phyloP scores from a whole-genome alignment of 768 basidiomycete genomes.

The Hemileccinum impolitum region DNA sequence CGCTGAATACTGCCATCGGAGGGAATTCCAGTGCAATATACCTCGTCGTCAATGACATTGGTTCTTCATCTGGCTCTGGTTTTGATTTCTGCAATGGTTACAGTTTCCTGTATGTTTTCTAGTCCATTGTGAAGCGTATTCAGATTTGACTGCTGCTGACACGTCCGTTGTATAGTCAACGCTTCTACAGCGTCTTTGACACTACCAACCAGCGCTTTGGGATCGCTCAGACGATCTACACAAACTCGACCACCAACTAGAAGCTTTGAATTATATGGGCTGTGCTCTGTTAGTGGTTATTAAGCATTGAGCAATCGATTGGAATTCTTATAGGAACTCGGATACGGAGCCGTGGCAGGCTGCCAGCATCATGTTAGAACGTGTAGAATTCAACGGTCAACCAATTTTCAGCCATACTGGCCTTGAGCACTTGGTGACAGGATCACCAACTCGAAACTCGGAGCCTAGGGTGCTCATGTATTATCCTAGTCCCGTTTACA shows the following conservation, averaged over 20 bases:
- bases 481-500: no score
- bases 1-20: conserved; percentile 29
- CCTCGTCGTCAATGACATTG: conserved; percentile 28
- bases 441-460: no score
- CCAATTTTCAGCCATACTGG: no score
- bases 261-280: not conserved
- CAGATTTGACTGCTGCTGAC: not conserved
- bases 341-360: no score
- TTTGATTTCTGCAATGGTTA: conserved; percentile 26
- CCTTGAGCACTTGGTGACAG: no score
- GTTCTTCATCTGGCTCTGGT: conserved; percentile 8
- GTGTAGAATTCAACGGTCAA: no score
- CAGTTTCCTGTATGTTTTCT: conserved; percentile 8
- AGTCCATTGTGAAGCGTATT: no score
- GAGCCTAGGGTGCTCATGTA: no score
- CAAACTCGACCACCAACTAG: conserved; percentile 9
- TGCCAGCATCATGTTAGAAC: no score
- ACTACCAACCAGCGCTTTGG: conserved; percentile 37
- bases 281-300: no score
- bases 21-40: conserved; percentile 25
- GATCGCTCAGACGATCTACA: conserved; percentile 38
- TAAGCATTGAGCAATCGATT: no score
- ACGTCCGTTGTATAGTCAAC: conserved; percentile 24
- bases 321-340: no score
- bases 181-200: conserved; percentile 44